Evolutionary conservation across 1,284 basidiomycete species (phyloP).

Genomic region (Boletellus dicymbophilus): DNA sequence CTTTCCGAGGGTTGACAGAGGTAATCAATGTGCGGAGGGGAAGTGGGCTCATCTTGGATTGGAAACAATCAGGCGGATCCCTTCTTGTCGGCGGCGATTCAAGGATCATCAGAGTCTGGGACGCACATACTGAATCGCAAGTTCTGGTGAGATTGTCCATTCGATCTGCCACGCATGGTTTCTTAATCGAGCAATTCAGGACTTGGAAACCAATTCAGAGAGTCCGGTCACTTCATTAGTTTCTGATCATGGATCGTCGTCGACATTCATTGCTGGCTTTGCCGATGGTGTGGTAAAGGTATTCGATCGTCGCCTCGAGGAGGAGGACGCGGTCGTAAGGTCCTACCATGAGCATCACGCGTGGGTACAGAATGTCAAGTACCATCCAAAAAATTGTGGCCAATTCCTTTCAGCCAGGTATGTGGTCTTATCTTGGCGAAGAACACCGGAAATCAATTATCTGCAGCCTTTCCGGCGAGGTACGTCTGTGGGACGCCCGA

Average conservation of each 20-base stretch:
- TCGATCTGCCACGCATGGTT: background rate
- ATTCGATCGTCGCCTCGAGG: conserved; percentile 89
- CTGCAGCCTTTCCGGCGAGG: conserved; percentile 83
- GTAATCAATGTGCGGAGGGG: conserved; percentile 73
- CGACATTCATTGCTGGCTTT: conserved; percentile 89
- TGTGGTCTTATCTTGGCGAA: conserved; percentile 16
- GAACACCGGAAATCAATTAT: background rate
- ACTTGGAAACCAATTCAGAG: conserved; percentile 88
- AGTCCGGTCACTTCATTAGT: conserved; percentile 88
- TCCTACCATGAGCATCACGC: conserved; percentile 83
- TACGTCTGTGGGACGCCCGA: conserved; percentile 93
- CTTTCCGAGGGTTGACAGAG: conserved; percentile 90
- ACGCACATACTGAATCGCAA: conserved; percentile 89
- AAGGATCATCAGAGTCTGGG: conserved; percentile 90
- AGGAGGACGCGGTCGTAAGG: conserved; percentile 84
- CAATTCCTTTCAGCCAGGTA: conserved; percentile 93
- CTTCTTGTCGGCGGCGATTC: conserved; percentile 92
- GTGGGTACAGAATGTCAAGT: conserved; percentile 92
- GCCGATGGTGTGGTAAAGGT: conserved; percentile 91
- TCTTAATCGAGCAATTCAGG: conserved; percentile 43
- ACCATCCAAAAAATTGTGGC: conserved; percentile 73
- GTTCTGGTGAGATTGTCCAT: conserved; percentile 57
- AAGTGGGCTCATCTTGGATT: conserved; percentile 87
- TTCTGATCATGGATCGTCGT: conserved; percentile 78
- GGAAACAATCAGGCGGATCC: conserved; percentile 90